Conservation (phyloP, 257 asterid genomes). For the Capsicum rhomboideum region DNA sequence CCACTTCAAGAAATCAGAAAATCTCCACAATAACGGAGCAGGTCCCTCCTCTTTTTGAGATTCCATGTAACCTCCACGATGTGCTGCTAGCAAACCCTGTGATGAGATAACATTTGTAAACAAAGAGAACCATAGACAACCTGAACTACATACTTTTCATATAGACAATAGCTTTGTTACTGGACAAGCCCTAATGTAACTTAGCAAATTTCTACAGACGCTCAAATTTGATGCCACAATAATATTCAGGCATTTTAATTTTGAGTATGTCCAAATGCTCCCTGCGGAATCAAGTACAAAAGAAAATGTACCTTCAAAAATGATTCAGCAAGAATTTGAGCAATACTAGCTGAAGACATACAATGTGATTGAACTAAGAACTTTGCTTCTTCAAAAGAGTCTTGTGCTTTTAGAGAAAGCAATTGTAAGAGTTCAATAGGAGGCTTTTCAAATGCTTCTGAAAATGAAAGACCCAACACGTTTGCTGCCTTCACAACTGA, state of each 20-base stretch:
- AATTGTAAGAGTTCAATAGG: conserved; percentile 88
- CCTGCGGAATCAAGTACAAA: not conserved
- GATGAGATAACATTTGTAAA: not conserved
- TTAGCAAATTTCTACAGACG: not conserved
- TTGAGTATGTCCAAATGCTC: not conserved
- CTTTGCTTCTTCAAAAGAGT: conserved; percentile 84
- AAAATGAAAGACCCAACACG: conserved; percentile 76
- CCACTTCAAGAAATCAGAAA: conserved; percentile 95
- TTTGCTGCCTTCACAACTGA: conserved; percentile 90
- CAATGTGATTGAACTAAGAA: conserved; percentile 78
- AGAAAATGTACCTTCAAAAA: conserved; percentile 62
- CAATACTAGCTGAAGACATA: conserved; percentile 90
- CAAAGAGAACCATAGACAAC: not conserved
- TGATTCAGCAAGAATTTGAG: conserved; percentile 96
- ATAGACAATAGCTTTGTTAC: not conserved
- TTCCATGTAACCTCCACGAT: conserved; percentile 99
- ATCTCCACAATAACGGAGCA: conserved; percentile 95
- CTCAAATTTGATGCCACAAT: not conserved
- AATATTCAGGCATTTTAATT: not conserved
- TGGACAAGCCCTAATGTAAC: not conserved
- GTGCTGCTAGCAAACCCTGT: conserved; percentile 97
- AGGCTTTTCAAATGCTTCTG: conserved; percentile 90
- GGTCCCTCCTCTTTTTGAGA: conserved; percentile 99
- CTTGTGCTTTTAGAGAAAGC: conserved; percentile 97
- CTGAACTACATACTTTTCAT: not conserved